Percentiles rank a stretch among this genome's conserved stretches.
Evolutionary conservation across 495 filamentous ascomycete genomes (phyloP).

Genomic region (Aspergillus biplanus): DNA sequence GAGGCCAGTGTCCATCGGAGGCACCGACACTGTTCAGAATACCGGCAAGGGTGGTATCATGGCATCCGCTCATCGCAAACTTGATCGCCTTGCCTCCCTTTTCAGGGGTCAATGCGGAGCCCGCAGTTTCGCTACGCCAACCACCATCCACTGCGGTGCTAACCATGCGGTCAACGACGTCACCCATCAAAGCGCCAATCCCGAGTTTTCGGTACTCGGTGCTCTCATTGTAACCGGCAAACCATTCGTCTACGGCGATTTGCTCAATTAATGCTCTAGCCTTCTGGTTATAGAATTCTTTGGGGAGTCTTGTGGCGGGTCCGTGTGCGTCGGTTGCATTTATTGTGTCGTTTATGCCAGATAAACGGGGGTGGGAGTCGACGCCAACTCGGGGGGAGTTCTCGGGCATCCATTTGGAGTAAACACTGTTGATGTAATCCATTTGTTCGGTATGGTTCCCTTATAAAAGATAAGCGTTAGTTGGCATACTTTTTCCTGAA

Average conservation of each 20-base stretch:
- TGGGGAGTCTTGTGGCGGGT: slow-evolving; percentile 71
- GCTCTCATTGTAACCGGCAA: slow-evolving; percentile 79
- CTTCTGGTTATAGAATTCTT: slow-evolving; percentile 85
- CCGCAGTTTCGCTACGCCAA: slow-evolving; percentile 60
- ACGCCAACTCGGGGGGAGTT: slow-evolving; percentile 69
- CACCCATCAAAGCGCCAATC: slow-evolving; percentile 81
- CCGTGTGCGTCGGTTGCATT: slow-evolving; percentile 90
- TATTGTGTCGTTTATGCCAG: slow-evolving; percentile 91
- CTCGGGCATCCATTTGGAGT: slow-evolving; percentile 85
- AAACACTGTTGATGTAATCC: slow-evolving; percentile 74
- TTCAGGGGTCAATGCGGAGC: slow-evolving; percentile 43
- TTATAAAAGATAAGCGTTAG: slow-evolving; percentile 21
- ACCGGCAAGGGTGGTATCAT: slow-evolving; percentile 90
- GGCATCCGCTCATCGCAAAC: slow-evolving; percentile 81
- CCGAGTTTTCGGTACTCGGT: slow-evolving; percentile 84
- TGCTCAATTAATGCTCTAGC: slow-evolving; percentile 70
- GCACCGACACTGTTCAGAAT: slow-evolving; percentile 78
- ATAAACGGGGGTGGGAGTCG: slow-evolving; percentile 80
- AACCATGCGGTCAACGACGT: slow-evolving; percentile 84
- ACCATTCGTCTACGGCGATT: slow-evolving; percentile 93
- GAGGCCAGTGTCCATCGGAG: slow-evolving; percentile 81
- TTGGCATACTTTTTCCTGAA: not conserved
- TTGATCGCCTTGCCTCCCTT: slow-evolving; percentile 62
- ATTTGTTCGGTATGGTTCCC: slow-evolving; percentile 83
- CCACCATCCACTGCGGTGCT: slow-evolving; percentile 64